Conservation (phyloP, 2,329 filamentous ascomycete genomes). For the Cordyceps cateniannulata region DNA sequence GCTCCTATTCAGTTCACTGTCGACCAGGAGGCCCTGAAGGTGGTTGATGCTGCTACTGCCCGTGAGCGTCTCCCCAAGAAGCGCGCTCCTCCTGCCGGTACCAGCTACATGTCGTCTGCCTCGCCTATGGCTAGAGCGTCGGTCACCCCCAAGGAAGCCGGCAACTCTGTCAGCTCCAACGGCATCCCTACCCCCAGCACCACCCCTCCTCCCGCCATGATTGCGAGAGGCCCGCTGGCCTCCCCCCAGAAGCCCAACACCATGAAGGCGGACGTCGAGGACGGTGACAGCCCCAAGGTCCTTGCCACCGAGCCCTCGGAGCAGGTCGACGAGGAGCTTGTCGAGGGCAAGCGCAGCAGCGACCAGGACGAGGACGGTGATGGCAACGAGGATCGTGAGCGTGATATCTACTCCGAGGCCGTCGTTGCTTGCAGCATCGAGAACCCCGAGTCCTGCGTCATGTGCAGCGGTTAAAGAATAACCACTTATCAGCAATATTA, state of each 20-base stretch:
- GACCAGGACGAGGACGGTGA: constrained; percentile 70
- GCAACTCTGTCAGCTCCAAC: constrained; percentile 37
- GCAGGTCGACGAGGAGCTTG: constrained; percentile 58
- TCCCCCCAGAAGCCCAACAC: constrained; percentile 56
- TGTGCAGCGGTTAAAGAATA: constrained; percentile 80
- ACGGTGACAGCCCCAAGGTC: constrained; percentile 73
- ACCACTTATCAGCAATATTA: neutral
- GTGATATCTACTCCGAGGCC: constrained; percentile 92
- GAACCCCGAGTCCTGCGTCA: constrained; percentile 88
- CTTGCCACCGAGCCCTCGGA: constrained; percentile 65
- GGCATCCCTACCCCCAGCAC: constrained; percentile 63
- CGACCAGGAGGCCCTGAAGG: constrained; percentile 89
- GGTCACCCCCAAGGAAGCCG: constrained; percentile 37
- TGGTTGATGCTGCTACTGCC: constrained; percentile 73
- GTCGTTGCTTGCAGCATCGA: constrained; percentile 95
- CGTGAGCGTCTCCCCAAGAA: constrained; percentile 62
- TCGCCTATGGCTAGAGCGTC: constrained; percentile 63
- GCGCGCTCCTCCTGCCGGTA: constrained; percentile 52
- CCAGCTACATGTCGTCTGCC: constrained; percentile 49
- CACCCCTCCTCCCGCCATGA: constrained; percentile 51
- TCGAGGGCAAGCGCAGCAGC: constrained; percentile 55
- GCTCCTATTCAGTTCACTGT: constrained; percentile 99
- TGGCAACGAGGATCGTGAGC: constrained; percentile 69
- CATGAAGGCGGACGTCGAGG: constrained; percentile 71
- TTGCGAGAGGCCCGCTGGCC: constrained; percentile 39